These are phyloP conservation scores for Coemansia reversa DNA, from an alignment of 192 early-diverging fungal genomes.

Conservation along the genomic window DNA sequence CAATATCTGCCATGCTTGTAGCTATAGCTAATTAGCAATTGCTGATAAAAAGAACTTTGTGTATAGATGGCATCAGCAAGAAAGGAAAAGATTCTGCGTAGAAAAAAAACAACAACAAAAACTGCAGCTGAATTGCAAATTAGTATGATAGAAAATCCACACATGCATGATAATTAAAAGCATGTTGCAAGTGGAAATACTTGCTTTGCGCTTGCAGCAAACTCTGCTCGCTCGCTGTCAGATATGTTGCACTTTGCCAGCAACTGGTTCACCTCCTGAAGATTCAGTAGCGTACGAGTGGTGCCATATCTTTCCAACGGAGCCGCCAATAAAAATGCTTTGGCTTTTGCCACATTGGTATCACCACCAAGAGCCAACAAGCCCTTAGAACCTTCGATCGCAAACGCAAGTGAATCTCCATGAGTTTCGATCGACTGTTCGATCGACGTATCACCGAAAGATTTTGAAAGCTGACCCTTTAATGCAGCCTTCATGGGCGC, in stretches of 20 bases:
- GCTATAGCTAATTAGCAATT: neutral
- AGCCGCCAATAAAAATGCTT: constrained; percentile 14
- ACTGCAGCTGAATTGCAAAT: neutral
- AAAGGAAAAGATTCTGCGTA: neutral
- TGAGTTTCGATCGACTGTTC: constrained; percentile 17
- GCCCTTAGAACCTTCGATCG: constrained; percentile 24
- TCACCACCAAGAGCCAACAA: constrained; percentile 33
- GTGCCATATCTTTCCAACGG: constrained; percentile 17
- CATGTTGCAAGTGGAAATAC: constrained; percentile 48
- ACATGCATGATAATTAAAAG: constrained; percentile 14
- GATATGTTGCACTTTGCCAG: constrained; percentile 22
- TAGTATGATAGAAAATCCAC: neutral
- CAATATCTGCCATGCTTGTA: neutral
- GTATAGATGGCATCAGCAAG: neutral
- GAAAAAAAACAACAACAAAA: constrained; percentile 2
- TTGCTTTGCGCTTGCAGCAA: constrained; percentile 21
- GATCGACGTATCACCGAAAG: constrained; percentile 39
- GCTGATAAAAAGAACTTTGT: neutral
- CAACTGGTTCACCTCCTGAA: constrained; percentile 26
- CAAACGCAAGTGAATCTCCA: constrained; percentile 9
- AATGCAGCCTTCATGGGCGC: constrained; percentile 50
- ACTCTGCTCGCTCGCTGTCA: constrained; percentile 14
- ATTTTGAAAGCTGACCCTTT: constrained; percentile 38
- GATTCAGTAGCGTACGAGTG: constrained; percentile 27
- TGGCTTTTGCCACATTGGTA: constrained; percentile 12